Conservation (phyloP, 371 early-diverging fungal genomes). For the Syncephalastrum contaminatum region DNA sequence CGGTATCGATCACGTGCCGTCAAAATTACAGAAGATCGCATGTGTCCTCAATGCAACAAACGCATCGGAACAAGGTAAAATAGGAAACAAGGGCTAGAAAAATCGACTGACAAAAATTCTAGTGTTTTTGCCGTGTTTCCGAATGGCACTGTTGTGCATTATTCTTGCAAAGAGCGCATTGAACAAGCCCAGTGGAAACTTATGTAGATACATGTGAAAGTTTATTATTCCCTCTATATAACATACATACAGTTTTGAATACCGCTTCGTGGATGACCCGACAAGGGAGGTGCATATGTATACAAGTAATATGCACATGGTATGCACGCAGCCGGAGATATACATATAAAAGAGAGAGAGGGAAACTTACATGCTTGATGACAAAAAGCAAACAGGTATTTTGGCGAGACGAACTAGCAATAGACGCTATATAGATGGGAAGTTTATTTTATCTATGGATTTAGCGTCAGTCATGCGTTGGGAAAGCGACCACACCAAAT, state of each 20-base stretch:
- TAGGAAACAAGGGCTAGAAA: neutral
- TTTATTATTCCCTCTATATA: slow-evolving; percentile 6
- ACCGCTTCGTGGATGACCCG: neutral
- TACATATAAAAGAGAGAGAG: neutral
- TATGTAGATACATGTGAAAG: slow-evolving; percentile 11
- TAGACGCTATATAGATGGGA: no score
- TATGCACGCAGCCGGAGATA: neutral
- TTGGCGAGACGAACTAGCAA: no score
- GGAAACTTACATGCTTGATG: no score
- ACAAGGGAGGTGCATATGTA: no score
- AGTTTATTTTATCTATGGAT: no score
- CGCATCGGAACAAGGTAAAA: slow-evolving; percentile 74
- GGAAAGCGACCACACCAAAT: no score
- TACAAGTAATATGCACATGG: no score
- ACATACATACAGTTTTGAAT: neutral
- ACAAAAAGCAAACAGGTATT: no score
- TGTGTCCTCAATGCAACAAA: slow-evolving; percentile 82
- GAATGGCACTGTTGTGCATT: slow-evolving; percentile 74
- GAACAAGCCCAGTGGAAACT: slow-evolving; percentile 51
- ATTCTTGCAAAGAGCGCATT: slow-evolving; percentile 72
- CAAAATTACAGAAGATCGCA: slow-evolving; percentile 73
- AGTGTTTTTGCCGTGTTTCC: slow-evolving; percentile 80
- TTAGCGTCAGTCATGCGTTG: no score
- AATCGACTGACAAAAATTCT: neutral
- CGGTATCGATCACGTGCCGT: slow-evolving; percentile 66